Conservation (phyloP, 768 basidiomycete genomes). For the Leccinellum albellum region DNA sequence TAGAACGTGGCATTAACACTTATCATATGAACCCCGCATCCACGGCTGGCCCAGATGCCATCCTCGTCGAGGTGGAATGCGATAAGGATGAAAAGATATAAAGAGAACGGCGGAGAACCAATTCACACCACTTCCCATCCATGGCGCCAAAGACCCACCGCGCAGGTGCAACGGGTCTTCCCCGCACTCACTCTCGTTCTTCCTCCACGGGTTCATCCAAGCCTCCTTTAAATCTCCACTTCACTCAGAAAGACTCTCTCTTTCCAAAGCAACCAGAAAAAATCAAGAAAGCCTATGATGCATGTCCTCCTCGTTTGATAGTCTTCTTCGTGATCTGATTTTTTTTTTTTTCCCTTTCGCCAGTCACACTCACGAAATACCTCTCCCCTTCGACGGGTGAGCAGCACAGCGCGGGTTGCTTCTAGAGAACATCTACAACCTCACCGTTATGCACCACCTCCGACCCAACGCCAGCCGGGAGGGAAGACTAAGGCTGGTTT, state of each 20-base stretch:
- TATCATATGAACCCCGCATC: constrained; percentile 3
- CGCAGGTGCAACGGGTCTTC: constrained; percentile 40
- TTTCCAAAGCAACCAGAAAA: constrained; percentile 47
- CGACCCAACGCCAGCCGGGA: constrained; percentile 29
- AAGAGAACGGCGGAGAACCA: constrained; percentile 30
- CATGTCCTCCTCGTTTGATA: neutral
- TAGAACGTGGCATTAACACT: constrained; percentile 6
- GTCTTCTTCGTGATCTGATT: constrained; percentile 15
- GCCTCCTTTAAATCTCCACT: constrained; percentile 56
- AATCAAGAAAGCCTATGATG: constrained; percentile 43
- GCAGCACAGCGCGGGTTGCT: constrained; percentile 26
- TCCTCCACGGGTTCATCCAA: constrained; percentile 55
- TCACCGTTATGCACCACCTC: constrained; percentile 27
- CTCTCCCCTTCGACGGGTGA: constrained; percentile 26
- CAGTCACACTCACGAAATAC: constrained; percentile 23
- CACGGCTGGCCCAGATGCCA: too few relatives aligned
- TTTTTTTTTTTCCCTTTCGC: neutral
- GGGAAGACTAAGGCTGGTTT: constrained; percentile 50
- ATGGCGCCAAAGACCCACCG: constrained; percentile 54
- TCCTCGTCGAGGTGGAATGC: constrained; percentile 1
- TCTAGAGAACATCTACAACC: constrained; percentile 35
- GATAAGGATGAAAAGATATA: constrained; percentile 21
- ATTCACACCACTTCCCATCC: constrained; percentile 21
- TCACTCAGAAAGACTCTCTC: constrained; percentile 61
- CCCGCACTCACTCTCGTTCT: constrained; percentile 61